Evolutionary conservation across 1,284 basidiomycete species (phyloP), one percentile per base, ranked within the genome.

Genomic region (Ceratobasidium sp.): DNA sequence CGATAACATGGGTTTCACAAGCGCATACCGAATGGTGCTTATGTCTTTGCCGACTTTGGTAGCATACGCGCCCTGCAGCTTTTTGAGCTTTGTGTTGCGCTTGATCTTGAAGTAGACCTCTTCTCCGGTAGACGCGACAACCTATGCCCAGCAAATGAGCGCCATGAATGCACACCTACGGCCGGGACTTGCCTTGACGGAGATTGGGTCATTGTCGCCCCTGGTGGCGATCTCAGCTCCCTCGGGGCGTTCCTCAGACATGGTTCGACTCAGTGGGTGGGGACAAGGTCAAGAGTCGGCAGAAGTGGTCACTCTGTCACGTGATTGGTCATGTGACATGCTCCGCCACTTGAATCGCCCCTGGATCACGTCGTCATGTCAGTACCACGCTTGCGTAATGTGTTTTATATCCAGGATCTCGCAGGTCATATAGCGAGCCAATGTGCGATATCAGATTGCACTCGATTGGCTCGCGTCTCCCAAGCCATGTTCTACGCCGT

Each of bases 51-150:
- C 96, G 53, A 97, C 94, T 80, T 96, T 95, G 80, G 86, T 89
- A 69, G 96, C 96, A 82, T 98, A 98, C 28, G 96, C 96, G 76
- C 88, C 90, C 83, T 96, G 90, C 30, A 98, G 88, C 85, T 98
- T 98, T 84, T 90, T 93, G 75, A 97, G 83, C 85, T 93, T 96
- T 59, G 96, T 97, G 79, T 88, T 94, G 78, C 92, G 89, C 85
- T 97, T 97, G 83, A 98, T 97, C 87, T 98, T 98, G 88, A 98
- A 98, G 83, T 94, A 97, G 52, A 97, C 94, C 80, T 98, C 95
- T 73, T 96, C 92, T 59, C 93, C 92, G 26, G 85, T 82, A 45
- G 91, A 87, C 73, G 88, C 90, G 61, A 92, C 87, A 69, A 93
- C 92, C 91, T 93, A 75, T 32, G n/a, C 23, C 9, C 18, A 12